Evolutionary conservation across 2,329 filamentous ascomycete species (phyloP).

Genomic region (Cryphonectria nitschkei): DNA sequence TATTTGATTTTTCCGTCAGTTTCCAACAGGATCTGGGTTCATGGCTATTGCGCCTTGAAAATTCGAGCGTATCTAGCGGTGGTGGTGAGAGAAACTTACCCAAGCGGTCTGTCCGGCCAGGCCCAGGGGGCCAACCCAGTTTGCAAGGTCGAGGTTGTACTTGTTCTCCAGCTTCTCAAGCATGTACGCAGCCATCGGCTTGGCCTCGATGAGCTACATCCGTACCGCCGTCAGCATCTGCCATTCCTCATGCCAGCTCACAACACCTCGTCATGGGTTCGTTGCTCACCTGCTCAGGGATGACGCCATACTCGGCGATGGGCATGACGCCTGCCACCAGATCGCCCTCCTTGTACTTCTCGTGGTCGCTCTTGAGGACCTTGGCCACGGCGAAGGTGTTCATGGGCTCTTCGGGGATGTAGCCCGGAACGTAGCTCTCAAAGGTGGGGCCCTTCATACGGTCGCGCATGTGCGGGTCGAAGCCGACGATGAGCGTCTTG

Average conservation of each 20-base stretch:
- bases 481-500: conserved; percentile 25
- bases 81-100: conserved; percentile 26
- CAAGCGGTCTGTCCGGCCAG: conserved; percentile 81
- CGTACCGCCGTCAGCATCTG: conserved; percentile 35
- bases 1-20: background rate
- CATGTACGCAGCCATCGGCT: conserved; percentile 19
- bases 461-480: conserved; percentile 29
- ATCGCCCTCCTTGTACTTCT: conserved; percentile 51
- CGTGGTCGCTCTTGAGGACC: conserved; percentile 27
- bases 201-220: conserved; percentile 33
- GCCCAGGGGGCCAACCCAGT: conserved; percentile 72
- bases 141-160: conserved; percentile 60
- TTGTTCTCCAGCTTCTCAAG: conserved; percentile 64
- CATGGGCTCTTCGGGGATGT: conserved; percentile 23
- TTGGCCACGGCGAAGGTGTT: conserved; percentile 21
- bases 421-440: conserved; percentile 27
- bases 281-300: conserved; percentile 42
- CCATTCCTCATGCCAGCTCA: background rate
- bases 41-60: no score
- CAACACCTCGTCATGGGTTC: conserved; percentile 31
- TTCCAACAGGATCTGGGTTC: background rate
- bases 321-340: conserved; percentile 56
- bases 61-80: no score
- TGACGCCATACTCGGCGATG: conserved; percentile 65
- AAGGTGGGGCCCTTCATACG: conserved; percentile 27